Evolutionary conservation across 1,139 yeast species (phyloP), one percentile per base, ranked within the genome.

Genomic region (Suhomyces panamericanus): DNA sequence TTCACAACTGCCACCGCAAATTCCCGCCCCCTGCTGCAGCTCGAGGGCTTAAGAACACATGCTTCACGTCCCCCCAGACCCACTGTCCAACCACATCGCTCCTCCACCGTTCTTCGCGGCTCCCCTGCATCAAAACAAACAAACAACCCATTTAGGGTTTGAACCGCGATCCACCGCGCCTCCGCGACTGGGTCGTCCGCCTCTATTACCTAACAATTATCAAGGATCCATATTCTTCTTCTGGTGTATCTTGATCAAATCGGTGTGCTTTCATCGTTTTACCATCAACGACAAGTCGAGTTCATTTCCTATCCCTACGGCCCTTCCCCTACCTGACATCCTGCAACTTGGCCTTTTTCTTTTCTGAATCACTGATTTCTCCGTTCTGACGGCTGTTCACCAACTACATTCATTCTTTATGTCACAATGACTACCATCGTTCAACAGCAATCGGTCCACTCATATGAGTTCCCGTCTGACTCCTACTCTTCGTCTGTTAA

Each of bases 401-500:
- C 41, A 38, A 38, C 41, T 38, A 32, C 13, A 53, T 20, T 59
- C 51, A 4, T 39, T 43, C n/a, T 61, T 53, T 12, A 62, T 32
- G 40, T 28, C 34, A 24, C 41, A 36, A 63, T 62, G 68, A 49
- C 66, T 33, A 58, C 65, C 20, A 56, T 63, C 42, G 61, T 55
- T 41, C 63, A 57, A 48, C 54, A 56, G 46, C 55, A 53, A 47
- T 53, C 60, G 46, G 54, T 53, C 22, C 56, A 50, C 39, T 54
- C 57, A 43, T 55, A 56, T 45, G 61, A 52, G 48, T 52, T 56
- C 49, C 49, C 44, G 42, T 51, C 56, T 32, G 49, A 46, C 42
- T 47, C 56, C 55, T 39, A 38, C 28, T 36, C 49, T 24, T 61
- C 66, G 44, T 60, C 66, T 46, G 61, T 58, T 34, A 69, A 72